Evolutionary conservation across 2,329 filamentous ascomycete genomes (phyloP), one percentile per base, ranked within the genome.

Genomic region (Xylaria sp.): DNA sequence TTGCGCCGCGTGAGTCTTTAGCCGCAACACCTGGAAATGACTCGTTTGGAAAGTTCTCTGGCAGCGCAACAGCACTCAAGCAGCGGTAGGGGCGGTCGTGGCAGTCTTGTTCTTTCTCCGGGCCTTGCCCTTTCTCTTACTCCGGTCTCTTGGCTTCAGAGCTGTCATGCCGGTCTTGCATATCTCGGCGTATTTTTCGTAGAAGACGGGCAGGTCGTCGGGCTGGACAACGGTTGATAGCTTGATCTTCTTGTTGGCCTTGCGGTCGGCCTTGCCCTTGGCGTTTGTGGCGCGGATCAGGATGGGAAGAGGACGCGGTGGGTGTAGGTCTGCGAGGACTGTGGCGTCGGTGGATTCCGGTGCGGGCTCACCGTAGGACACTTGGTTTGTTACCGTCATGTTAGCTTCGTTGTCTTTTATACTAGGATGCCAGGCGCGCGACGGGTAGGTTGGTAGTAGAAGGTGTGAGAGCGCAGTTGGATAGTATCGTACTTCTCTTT

Each of bases 91-190:
- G 7, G 70, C 69, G 1, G 56, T 37, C 1, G 69, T 66, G 6
- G 70, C 69, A 0, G 74, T 75, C 75, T 83, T 87, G 78, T 86
- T 89, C 77, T 81, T 84, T 74, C 81, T 86, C 78, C 88, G 90
- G 64, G 89, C 91, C 73, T 89, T 89, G 68, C 89, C 86, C 72
- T 89, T 90, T 78, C 87, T 86, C 81, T 91, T 93, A 75, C 89
- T 96, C 71, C 92, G 84, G 76, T 97, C 93, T 67, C 94, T 83
- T 72, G 96, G 96, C 84, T 96, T 97, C 76, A 99, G 73, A 6
- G 88, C 87, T 53, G 83, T 81, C 92, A 97, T 97, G 4, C 92
- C 91, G 0, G 82, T 79, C 78, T 96, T 97, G 76, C 92, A 97
- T 2, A 92, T 82, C 67, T 97, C 94, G 19, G 92, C 92, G 77